phyloP scores from a whole-genome alignment of 1,284 basidiomycete species.

The Porodaedalea pini region DNA sequence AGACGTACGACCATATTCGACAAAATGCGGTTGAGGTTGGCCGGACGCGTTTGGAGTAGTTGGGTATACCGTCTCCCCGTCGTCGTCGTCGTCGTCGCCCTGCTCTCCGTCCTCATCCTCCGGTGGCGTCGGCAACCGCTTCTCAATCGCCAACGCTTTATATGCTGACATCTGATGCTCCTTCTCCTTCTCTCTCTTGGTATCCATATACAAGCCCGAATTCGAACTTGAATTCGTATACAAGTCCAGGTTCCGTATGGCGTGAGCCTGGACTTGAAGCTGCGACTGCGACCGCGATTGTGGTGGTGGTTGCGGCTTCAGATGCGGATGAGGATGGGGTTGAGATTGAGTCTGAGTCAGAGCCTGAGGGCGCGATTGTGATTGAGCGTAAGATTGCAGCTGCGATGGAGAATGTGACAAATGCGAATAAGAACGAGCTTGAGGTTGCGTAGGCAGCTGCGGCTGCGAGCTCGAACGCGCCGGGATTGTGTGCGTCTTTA shows the following conservation, averaged over 20 bases:
- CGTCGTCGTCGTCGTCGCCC: background rate
- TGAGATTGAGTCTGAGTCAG: background rate
- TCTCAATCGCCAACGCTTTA: background rate
- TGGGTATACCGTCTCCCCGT: background rate
- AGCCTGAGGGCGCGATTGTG: background rate
- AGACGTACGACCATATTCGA: background rate
- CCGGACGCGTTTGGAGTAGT: background rate
- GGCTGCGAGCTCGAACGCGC: background rate
- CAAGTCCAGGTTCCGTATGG: too few species aligned
- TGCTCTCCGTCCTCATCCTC: conserved; percentile 6
- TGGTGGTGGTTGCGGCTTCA: too few species aligned
- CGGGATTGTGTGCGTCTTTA: background rate
- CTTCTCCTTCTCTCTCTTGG: background rate
- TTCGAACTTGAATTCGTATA: background rate
- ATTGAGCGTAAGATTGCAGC: too few species aligned
- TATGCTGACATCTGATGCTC: background rate
- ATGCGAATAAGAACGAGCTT: background rate
- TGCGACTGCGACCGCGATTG: background rate
- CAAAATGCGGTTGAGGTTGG: background rate
- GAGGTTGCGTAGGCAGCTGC: background rate
- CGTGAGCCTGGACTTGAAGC: too few species aligned
- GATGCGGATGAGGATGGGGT: background rate
- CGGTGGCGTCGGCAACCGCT: conserved; percentile 15
- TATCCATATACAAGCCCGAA: background rate
- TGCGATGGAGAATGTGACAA: background rate